Evolutionary conservation across 2,329 filamentous ascomycete genomes (phyloP), one percentile per base, ranked within the genome.

Genomic region (Ophiocordyceps unilateralis): DNA sequence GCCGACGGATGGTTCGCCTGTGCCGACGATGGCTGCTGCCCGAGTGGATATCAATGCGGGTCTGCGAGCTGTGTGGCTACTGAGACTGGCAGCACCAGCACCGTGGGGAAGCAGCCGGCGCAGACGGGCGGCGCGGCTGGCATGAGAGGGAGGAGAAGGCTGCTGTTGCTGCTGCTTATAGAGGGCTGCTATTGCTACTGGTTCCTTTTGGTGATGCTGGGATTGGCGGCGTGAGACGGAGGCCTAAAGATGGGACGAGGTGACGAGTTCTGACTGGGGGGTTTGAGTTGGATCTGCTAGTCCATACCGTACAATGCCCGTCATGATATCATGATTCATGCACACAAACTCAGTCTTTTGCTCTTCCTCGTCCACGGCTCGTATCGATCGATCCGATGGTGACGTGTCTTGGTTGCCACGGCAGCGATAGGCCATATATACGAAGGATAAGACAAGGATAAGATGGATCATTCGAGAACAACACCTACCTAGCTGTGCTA

Each of bases 1-100:
- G 85, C 87, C 0, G 66, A 58, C 40, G 87, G 86, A 5, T 96
- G 89, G 89, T 81, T 75, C 49, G 49, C 95, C 70, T 73, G 77
- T 68, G 51, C 74, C 58, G 44, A 66, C 12, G 64, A 62, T 0
- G 87, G 86, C 7, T 96, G 89, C 58, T 96, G 89, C 66, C 87
- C 87, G 0, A 70, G 62, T 37, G 83, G 84, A 2, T 93, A 81
- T 58, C 60, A 60, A 4, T 93, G 86, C 60, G 86, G 83, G 1
- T 69, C 69, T 19, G 73, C 71, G 20, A 86, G 79, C 56, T 93
- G 85, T 61, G 79, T 77, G 24, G 70, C 76, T 5, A 58, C 56
- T 34, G 65, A 63, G 41, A 67, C 62, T 8, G 68, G 66, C 8
- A 64, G 67, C 39, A 78, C 73, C n/a, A 70, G 63, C 7, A 74